Evolutionary conservation across 2,329 filamentous ascomycete species (phyloP), one percentile per base, ranked within the genome.

Genomic region (Aureobasidium sp.): DNA sequence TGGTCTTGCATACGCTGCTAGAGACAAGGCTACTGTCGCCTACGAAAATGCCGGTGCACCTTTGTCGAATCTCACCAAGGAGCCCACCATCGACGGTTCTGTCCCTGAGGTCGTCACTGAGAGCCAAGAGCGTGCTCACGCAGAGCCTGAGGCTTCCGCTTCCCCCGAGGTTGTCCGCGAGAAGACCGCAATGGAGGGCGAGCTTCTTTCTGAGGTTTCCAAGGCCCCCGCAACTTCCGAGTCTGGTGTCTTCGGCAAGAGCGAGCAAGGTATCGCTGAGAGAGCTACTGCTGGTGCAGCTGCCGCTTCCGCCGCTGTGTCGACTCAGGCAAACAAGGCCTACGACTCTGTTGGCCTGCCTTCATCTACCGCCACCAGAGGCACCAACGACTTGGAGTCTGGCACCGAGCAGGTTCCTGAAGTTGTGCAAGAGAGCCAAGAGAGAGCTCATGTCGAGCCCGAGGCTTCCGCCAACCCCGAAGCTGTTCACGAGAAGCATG

Each of bases 21-120:
- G 70, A 46, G 71, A 72, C n/a, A 71, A 75, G 55, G 72, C 61
- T 29, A 20, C 46, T 55, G 71, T 75, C 66, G 50, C 44, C 13
- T 48, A 55, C 17, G 27, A 56, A 8, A 39, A 41, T 10, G 44
- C 41, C 20, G 50, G 55, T 20, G 7, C 32, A 2, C 53, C 53
- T 32, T 24, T 47, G 8, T 46, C 53, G 5, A 47, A 20, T 29
- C n/a, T 48, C n/a, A 60, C 20, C 46, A 50, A 60, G 46, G 57
- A 62, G 34, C 60, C 60, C 43, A 55, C 48, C 12, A 47, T 62
- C 26, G 60, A 62, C 36, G 59, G 50, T 26, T 55, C 60, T 39
- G 82, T 84, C n/a, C 62, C 62, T 12, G 89, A 70, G 89, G 86
- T 76, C 87, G 91, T 70, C 79, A 84, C 67, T 82, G 85, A 90